Conservation (phyloP, 2,329 filamentous ascomycete genomes). For the Neoarthrinium moseri region DNA sequence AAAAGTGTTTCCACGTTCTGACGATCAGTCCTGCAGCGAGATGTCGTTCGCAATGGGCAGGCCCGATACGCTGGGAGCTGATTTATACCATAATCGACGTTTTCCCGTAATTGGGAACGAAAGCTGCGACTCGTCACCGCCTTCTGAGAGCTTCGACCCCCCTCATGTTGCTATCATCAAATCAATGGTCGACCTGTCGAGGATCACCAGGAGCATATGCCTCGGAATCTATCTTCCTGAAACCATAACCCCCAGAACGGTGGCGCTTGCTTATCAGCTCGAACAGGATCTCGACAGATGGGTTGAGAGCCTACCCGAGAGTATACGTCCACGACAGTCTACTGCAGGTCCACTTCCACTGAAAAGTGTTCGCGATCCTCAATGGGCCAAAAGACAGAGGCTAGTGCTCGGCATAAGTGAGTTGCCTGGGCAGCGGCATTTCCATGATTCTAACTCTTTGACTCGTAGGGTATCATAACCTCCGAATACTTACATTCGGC, state of each 20-base stretch:
- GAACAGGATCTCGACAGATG: conserved; percentile 22
- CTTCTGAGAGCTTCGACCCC: conserved; percentile 15
- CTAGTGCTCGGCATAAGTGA: conserved; percentile 19
- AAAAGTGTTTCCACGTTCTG: neutral
- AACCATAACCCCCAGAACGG: conserved; percentile 15
- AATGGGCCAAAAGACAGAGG: conserved; percentile 26
- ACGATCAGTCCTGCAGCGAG: conserved; percentile 29
- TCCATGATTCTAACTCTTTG: neutral
- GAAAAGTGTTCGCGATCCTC: conserved; percentile 17
- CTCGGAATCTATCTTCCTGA: conserved; percentile 22
- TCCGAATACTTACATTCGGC: conserved; percentile 25
- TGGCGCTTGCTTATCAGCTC: conserved; percentile 19
- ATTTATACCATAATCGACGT: conserved; percentile 45
- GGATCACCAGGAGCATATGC: conserved; percentile 23
- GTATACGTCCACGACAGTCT: conserved; percentile 15
- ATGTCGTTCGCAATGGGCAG: conserved; percentile 47
- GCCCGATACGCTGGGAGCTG: conserved; percentile 45
- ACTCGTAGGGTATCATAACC: conserved; percentile 19
- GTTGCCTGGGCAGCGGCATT: neutral
- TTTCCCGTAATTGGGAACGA: conserved; percentile 20
- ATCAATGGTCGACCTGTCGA: conserved; percentile 25
- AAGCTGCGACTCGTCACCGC: neutral
- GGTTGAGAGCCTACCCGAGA: conserved; percentile 18
- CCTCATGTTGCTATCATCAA: conserved; percentile 25
- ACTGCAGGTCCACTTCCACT: conserved; percentile 15